Evolutionary conservation across 805 yeast species (phyloP).

Genomic region (Ogataea pini): DNA sequence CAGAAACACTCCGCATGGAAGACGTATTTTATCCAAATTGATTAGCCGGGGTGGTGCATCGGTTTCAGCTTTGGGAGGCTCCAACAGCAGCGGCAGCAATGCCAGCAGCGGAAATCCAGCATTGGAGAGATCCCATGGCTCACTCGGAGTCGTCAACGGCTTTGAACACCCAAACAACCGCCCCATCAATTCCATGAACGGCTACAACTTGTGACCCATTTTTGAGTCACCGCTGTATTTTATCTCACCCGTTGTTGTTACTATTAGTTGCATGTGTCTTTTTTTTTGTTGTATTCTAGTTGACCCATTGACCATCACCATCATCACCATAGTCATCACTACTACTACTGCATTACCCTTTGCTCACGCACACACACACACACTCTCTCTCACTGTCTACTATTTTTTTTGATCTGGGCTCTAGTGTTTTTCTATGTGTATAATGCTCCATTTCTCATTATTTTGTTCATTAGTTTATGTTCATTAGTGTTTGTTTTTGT

Average conservation of each 20-base stretch:
- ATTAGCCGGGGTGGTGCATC: conserved; percentile 36
- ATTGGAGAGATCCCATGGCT: background rate
- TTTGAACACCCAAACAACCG: conserved; percentile 4
- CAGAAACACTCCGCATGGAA: conserved; percentile 92
- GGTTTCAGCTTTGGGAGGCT: conserved; percentile 8
- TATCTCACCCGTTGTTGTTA: conserved; percentile 12
- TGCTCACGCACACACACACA: too few relatives aligned
- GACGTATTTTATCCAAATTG: conserved; percentile 76
- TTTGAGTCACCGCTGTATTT: conserved; percentile 15
- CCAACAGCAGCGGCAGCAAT: background rate
- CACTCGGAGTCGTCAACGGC: background rate
- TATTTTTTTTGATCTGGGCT: conserved; percentile 1
- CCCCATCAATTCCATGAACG: conserved; percentile 15
- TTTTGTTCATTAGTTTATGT: conserved; percentile 11
- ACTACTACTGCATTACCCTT: conserved; percentile 12
- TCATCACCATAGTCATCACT: conserved; percentile 8
- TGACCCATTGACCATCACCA: conserved; percentile 14
- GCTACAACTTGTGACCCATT: conserved; percentile 9
- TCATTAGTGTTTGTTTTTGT: conserved; percentile 8
- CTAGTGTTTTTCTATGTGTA: conserved; percentile 8
- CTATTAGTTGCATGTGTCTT: conserved; percentile 20
- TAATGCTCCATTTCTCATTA: conserved; percentile 8
- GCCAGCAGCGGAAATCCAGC: background rate
- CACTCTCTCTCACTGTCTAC: too few relatives aligned
- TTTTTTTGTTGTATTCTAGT: conserved; percentile 22